Evolutionary conservation across 179 eudicot genomes (phyloP), one percentile per base, ranked within the genome.

Genomic region (Heliamphora pulchella): DNA sequence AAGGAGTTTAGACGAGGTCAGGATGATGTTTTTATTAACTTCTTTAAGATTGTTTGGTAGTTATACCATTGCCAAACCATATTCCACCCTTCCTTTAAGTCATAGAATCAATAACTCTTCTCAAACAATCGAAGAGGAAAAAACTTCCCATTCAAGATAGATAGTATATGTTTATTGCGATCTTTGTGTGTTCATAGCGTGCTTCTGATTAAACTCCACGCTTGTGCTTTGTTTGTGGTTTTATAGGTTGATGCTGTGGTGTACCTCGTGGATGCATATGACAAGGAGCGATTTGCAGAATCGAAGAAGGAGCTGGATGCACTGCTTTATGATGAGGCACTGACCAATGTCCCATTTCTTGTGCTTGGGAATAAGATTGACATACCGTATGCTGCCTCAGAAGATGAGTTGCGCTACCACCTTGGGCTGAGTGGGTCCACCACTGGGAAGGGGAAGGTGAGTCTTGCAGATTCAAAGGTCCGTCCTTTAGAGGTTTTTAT

Each of bases 401-500:
- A 85, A 58, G 87, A 85, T 3, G 87, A 85, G 80, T 65, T 85
- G 80, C 75, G 82, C 22, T 71, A 78, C 57, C 77, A 81, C 79
- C 62, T 86, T 58, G 88, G 86, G 74, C 54, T 86, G 50, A 73
- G 83, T 61, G 84, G 84, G 14, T 47, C 81, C 31, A 86, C 88
- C 75, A 83, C 86, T 3, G 88, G 88, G 53, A 86, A 86, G 79
- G 88, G 88, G 9, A 86, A 86, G 69, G 88, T 86, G 14, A 77
- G 79, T 63, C 86, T 86, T 18, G 70, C 79, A 3, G 85, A 86
- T 20, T 79, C 88, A 4, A 79, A 79, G 54, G 88, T 86, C 13
- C 84, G 88, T 41, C 88, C 88, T 1, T 20, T 84, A n/a, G 88
- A 86, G 83, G 83, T 84, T 2, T 86, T 83, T 75, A 86, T 86